Base-by-base conservation (phyloP, 164 flowering plant species). In the Saururus chinensis region DNA sequence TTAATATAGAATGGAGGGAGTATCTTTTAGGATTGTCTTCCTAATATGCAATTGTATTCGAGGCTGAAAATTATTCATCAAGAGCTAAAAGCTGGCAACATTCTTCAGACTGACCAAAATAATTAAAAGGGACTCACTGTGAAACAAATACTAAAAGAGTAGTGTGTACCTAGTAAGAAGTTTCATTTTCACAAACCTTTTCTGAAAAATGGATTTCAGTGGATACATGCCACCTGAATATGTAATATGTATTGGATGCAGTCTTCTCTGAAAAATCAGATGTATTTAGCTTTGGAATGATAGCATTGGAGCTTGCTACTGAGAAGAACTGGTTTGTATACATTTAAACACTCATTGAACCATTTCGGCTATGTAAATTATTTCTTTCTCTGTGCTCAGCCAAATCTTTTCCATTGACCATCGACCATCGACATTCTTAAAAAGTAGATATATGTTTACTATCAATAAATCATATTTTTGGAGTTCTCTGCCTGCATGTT, bases 31-130 rank as follows among this genome's bases (percentile, higher is more conserved):
- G n/a, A n/a, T n/a, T n/a, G n/a, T n/a, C n/a, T n/a, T n/a, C n/a
- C n/a, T n/a, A n/a, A n/a, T n/a, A n/a, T n/a, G 97, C 93, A 60
- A 80, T 90, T 55, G 13, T 86, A 86, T 70, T 87, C 96, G 13
- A 83, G 87, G 60, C 73, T 84, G n/a, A 77, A 81, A 63, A 82
- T 86, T 14, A 89, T 89, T 65, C 93, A 86, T 48, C 71, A 89
- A 55, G 96, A 88, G 66, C 61, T 88, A 22, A 86, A 88, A 63
- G 84, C 87, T 16, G 82, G 92, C 77, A 88, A 88, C 69, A 80
- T 86, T 66, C 64, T 88, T 59, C 67, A 95, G 96, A 24, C 76
- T 90, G 87, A 92, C 95, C 1, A 70, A 66, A 64, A 74, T 67
- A 17, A 60, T 70, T 19, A n/a, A 64, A 66, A 1, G 58, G 68